Evolutionary conservation across 2,329 filamentous ascomycete species (phyloP).

Genomic region (Fusarium metavorans): DNA sequence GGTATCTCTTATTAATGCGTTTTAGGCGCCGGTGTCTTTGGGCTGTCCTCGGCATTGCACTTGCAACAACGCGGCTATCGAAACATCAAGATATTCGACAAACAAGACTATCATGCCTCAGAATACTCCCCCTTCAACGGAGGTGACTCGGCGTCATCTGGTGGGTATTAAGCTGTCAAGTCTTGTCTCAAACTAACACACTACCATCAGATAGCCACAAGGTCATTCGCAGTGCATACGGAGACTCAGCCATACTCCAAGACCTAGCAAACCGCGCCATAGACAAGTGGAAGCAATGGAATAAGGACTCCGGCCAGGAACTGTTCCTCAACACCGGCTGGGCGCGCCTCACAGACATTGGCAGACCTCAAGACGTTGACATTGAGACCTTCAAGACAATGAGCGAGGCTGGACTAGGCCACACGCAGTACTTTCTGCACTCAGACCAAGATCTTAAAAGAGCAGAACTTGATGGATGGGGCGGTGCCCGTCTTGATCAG

Average conservation of each 20-base stretch:
- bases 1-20: not conserved
- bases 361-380: not conserved
- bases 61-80: not conserved
- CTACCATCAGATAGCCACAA: not conserved
- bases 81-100: conserved; percentile 3
- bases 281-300: conserved; percentile 2
- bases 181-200: not conserved
- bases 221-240: not conserved
- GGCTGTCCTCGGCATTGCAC: not conserved
- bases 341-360: not conserved
- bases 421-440: not conserved
- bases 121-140: conserved; percentile 1
- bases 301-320: not conserved
- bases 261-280: conserved; percentile 3
- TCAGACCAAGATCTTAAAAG: not conserved
- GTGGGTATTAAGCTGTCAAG: not conserved
- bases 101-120: not conserved
- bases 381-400: not conserved
- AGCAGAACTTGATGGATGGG: not conserved
- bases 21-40: not conserved
- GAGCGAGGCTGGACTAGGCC: not conserved
- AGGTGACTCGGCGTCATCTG: not conserved
- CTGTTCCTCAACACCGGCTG: not conserved
- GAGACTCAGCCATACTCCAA: not conserved
- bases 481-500: not conserved